These are phyloP conservation scores for Penicillium herquei DNA, from an alignment of 495 filamentous ascomycete species.

Conservation along the genomic window DNA sequence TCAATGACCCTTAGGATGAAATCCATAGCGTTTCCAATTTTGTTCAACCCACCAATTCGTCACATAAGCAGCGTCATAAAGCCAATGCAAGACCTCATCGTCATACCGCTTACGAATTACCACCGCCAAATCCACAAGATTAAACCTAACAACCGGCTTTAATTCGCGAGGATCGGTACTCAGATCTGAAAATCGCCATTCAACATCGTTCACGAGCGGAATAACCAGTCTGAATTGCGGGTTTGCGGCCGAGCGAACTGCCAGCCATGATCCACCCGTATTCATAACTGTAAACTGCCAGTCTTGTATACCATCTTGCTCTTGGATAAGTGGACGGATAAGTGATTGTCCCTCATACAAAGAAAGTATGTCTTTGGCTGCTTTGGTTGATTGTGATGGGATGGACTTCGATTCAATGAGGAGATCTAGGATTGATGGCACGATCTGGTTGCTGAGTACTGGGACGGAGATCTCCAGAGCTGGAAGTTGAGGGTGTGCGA, in stretches of 20 bases:
- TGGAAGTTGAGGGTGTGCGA: slow-evolving; percentile 38
- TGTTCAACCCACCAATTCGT: slow-evolving; percentile 45
- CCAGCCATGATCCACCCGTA: slow-evolving; percentile 47
- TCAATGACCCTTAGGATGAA: not conserved
- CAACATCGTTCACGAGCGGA: slow-evolving; percentile 44
- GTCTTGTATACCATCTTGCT: slow-evolving; percentile 35
- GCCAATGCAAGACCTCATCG: slow-evolving; percentile 39
- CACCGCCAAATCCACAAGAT: slow-evolving; percentile 31
- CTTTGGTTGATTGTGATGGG: slow-evolving; percentile 22
- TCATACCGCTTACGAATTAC: slow-evolving; percentile 32
- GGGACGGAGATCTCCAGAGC: slow-evolving; percentile 30
- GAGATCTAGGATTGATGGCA: slow-evolving; percentile 41
- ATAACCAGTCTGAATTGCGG: slow-evolving; percentile 45
- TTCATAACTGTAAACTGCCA: slow-evolving; percentile 55
- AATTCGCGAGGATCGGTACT: slow-evolving; percentile 41
- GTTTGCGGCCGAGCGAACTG: slow-evolving; percentile 40
- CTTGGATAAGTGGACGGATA: slow-evolving; percentile 35
- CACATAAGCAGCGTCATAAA: slow-evolving; percentile 43
- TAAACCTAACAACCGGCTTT: slow-evolving; percentile 35
- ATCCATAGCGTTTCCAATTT: slow-evolving; percentile 30
- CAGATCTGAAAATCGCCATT: slow-evolving; percentile 46
- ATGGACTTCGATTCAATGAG: slow-evolving; percentile 37
- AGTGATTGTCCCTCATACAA: slow-evolving; percentile 52
- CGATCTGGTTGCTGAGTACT: slow-evolving; percentile 28
- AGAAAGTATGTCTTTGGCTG: slow-evolving; percentile 37